Conservation (phyloP, 495 filamentous ascomycete species). For the Xylaria scruposa region DNA sequence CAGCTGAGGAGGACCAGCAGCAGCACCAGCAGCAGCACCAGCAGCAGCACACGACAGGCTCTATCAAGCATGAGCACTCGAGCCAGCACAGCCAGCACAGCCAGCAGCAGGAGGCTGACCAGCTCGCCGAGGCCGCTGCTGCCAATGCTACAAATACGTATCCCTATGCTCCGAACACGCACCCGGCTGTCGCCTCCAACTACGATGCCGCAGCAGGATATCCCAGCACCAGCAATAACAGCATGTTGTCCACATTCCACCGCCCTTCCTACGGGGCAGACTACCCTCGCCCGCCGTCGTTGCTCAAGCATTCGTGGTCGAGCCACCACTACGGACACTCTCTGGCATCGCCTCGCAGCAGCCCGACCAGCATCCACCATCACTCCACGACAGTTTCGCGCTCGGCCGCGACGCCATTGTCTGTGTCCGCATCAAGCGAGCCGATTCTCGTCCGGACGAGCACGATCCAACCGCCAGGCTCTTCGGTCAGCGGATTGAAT, state of each 20-base stretch:
- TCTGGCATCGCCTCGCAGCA: constrained; percentile 52
- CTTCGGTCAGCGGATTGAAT: constrained; percentile 65
- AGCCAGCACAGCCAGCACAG: constrained; percentile 30
- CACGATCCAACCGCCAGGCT: constrained; percentile 67
- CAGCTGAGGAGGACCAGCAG: constrained; percentile 46
- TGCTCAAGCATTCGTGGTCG: constrained; percentile 56
- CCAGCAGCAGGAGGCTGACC: constrained; percentile 39
- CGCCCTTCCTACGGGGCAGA: constrained; percentile 53
- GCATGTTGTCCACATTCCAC: constrained; percentile 54
- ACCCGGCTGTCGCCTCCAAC: constrained; percentile 47
- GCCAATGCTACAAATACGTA: constrained; percentile 54
- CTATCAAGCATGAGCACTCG: constrained; percentile 28
- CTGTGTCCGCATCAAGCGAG: constrained; percentile 40
- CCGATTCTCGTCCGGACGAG: constrained; percentile 84
- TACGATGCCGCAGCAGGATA: constrained; percentile 41
- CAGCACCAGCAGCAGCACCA: not conserved
- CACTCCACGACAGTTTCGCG: constrained; percentile 43
- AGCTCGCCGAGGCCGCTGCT: constrained; percentile 29
- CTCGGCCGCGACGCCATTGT: constrained; percentile 46
- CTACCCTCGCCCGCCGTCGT: constrained; percentile 48
- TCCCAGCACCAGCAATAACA: constrained; percentile 53
- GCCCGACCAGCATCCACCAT: constrained; percentile 42
- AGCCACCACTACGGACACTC: constrained; percentile 50
- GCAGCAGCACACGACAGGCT: constrained; percentile 29
- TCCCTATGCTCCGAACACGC: constrained; percentile 51